Percentiles rank a stretch among this genome's conserved stretches.
phyloP scores from a whole-genome alignment of 2,329 filamentous ascomycete genomes.

The Microdochium nivale region DNA sequence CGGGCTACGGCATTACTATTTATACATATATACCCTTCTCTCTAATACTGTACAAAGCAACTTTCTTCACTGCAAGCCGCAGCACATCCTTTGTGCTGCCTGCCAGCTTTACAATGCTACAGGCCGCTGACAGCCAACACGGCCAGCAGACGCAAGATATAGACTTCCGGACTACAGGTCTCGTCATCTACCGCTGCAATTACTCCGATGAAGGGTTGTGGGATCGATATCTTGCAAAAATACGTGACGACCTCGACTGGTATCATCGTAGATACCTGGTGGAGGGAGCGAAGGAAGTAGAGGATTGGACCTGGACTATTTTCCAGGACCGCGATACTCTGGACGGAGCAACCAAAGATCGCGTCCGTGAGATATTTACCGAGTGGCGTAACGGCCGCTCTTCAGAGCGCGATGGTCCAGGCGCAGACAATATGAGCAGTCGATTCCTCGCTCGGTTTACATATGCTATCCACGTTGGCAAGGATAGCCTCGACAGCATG shows the following conservation, averaged over 20 bases:
- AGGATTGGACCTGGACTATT: background rate
- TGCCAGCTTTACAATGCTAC: background rate
- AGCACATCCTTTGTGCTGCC: background rate
- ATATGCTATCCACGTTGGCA: background rate
- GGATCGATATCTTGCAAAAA: background rate
- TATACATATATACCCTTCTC: too few species aligned
- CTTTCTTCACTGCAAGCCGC: background rate
- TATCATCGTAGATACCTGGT: background rate
- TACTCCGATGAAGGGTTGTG: background rate
- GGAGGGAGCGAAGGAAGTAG: background rate
- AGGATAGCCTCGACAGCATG: background rate
- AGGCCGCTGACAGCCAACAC: background rate
- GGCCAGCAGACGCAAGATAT: background rate
- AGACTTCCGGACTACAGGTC: background rate
- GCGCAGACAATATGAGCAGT: background rate
- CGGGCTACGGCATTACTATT: too few species aligned
- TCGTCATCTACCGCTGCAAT: background rate
- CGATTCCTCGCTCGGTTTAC: background rate
- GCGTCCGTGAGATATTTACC: background rate
- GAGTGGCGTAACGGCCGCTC: background rate
- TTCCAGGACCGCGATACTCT: background rate
- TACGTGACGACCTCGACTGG: background rate
- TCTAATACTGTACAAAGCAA: too few species aligned
- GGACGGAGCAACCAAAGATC: background rate
- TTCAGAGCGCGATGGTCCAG: background rate